Conservation (phyloP, 2,329 filamentous ascomycete genomes). For the Dactylella cylindrospora region DNA sequence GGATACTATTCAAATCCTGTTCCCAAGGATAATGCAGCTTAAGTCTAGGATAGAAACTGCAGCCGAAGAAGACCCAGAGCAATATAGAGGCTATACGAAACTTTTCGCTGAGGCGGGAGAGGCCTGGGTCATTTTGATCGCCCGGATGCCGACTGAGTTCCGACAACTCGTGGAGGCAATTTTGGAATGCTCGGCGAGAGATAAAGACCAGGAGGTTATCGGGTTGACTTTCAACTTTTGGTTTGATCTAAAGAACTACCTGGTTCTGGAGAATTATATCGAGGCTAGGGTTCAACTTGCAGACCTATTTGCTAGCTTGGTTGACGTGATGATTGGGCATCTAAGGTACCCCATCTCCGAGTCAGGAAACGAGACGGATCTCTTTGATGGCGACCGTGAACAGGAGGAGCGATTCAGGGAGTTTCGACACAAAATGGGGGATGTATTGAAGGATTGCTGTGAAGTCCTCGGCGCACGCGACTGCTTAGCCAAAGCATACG, state of each 20-base stretch:
- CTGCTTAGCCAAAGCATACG: constrained; percentile 84
- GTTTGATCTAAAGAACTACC: constrained; percentile 97
- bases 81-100: constrained; percentile 83
- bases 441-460: constrained; percentile 94
- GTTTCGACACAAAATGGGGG: constrained; percentile 95
- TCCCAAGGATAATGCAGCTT: constrained; percentile 76
- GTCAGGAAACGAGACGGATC: constrained; percentile 70
- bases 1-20: constrained; percentile 75
- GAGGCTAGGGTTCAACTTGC: constrained; percentile 74
- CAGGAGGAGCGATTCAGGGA: constrained; percentile 96
- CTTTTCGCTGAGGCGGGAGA: constrained; percentile 92
- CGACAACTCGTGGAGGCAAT: constrained; percentile 82
- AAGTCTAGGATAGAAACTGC: constrained; percentile 74
- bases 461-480: constrained; percentile 92
- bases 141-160: constrained; percentile 78
- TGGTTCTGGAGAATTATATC: constrained; percentile 86
- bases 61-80: constrained; percentile 78
- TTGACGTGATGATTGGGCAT: constrained; percentile 89
- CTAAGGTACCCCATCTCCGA: constrained; percentile 82
- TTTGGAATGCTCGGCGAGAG: constrained; percentile 84
- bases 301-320: constrained; percentile 82
- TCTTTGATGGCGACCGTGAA: constrained; percentile 94
- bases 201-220: constrained; percentile 87
- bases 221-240: constrained; percentile 95
- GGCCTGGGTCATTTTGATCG: constrained; percentile 89